Evolutionary conservation across 1,284 basidiomycete species (phyloP), one percentile per base, ranked within the genome.

Genomic region (Paramarasmius palmivorus): DNA sequence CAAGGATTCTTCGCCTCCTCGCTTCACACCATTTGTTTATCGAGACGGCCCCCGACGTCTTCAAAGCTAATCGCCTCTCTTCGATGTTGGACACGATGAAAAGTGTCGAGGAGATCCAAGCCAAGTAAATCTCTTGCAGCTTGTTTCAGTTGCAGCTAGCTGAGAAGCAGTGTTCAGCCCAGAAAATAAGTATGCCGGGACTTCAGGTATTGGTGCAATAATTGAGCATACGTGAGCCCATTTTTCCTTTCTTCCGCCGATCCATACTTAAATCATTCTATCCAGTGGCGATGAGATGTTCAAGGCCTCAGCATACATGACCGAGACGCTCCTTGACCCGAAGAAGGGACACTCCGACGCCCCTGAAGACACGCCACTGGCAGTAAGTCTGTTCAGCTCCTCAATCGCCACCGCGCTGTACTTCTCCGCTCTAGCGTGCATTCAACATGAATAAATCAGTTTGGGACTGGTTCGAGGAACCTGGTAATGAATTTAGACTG

Each of bases 301-400:
- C 53, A 68, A 68, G 50, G 61, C 55, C 6, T 59, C 63, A 6
- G 65, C 64, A 1, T 62, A 63, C 38, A 26, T 61, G 0, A 57
- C 52, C 55, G 66, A 67, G 25, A 59, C 58, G n/a, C 52, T 67
- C 41, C 38, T 54, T 4, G 65, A 67, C 32, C 63, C 64, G 7
- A 40, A 46, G 9, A 57, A 56, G 1, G 53, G 50, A 5, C 38
- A 49, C 23, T 63, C 64, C 9, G 57, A 55, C 23, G 56, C 53
- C 17, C 57, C 58, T 8, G 49, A 51, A 35, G 23, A 49, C 38
- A 34, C 54, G 0, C 37, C 54, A 2, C 39, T 53, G 38, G 46
- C 41, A 36, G 54, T 55, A 19, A 3, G 50, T 32, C 7, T 40
- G 5, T 23, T 26, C 25, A 3, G 26, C 17, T 34, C 1, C 49